phyloP scores from a whole-genome alignment of 2,329 filamentous ascomycete species.

The Salinomyces thailandicus region DNA sequence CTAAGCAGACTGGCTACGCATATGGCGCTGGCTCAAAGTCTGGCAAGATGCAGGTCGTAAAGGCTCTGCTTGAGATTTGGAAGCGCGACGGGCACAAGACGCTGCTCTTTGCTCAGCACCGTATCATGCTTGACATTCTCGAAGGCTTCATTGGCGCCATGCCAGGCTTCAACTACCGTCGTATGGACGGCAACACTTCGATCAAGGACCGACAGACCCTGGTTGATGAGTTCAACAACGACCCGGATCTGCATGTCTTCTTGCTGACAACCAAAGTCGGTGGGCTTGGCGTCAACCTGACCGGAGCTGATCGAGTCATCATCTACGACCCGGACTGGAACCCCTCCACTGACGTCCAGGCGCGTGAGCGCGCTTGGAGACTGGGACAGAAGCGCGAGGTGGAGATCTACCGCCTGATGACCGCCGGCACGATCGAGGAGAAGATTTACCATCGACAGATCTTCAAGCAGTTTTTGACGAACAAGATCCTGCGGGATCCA shows the following conservation, averaged over 20 bases:
- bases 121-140: constrained; percentile 91
- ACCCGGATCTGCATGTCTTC: constrained; percentile 72
- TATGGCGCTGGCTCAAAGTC: constrained; percentile 74
- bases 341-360: constrained; percentile 90
- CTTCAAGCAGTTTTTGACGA: constrained; percentile 95
- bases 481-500: constrained; percentile 89
- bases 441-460: constrained; percentile 99
- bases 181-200: constrained; percentile 88
- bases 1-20: constrained; percentile 53
- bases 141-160: constrained; percentile 65
- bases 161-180: constrained; percentile 61
- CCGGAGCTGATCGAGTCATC: constrained; percentile 88
- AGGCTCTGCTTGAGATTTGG: constrained; percentile 79
- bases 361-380: constrained; percentile 89
- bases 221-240: constrained; percentile 85
- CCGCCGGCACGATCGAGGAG: constrained; percentile 93
- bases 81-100: constrained; percentile 89
- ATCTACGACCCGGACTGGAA: constrained; percentile 99
- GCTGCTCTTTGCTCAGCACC: constrained; percentile 81
- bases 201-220: constrained; percentile 81
- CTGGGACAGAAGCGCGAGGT: constrained; percentile 91
- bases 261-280: constrained; percentile 92
- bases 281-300: constrained; percentile 85
- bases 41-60: constrained; percentile 92
- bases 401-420: constrained; percentile 96